Percentiles rank a stretch among this genome's conserved stretches.
Evolutionary conservation across 2,329 filamentous ascomycete genomes (phyloP).

Genomic region (Neofusicoccum kwambonambiense): DNA sequence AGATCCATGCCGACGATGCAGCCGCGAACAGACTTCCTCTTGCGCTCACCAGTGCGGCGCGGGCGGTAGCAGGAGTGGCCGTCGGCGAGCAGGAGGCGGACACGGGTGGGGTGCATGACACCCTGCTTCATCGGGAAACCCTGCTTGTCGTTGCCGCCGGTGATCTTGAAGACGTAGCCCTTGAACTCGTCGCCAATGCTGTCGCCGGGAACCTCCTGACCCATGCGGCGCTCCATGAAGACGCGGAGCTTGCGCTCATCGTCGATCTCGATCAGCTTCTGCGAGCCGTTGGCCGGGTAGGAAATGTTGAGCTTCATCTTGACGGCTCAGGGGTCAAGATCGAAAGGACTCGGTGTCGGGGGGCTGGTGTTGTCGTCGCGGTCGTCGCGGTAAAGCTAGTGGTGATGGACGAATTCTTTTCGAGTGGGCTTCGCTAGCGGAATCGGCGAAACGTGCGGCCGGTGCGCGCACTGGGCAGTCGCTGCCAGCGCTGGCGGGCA

Average conservation of each 20-base stretch:
- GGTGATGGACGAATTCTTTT: slow-evolving; percentile 15
- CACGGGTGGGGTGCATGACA: slow-evolving; percentile 98
- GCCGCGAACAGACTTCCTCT: slow-evolving; percentile 98
- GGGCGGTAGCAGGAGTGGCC: slow-evolving; percentile 99
- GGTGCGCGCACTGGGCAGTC: neutral
- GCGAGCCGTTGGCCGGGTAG: slow-evolving; percentile 98
- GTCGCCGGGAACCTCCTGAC: slow-evolving; percentile 88
- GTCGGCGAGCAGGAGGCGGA: slow-evolving; percentile 90
- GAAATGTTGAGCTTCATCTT: slow-evolving; percentile 76
- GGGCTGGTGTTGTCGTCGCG: slow-evolving; percentile 17
- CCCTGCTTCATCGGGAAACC: slow-evolving; percentile 99
- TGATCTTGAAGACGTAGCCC: slow-evolving; percentile 99
- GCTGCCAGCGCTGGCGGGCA: neutral
- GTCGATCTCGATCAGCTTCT: slow-evolving; percentile 98
- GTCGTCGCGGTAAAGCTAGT: slow-evolving; percentile 8
- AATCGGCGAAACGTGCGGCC: slow-evolving; percentile 8
- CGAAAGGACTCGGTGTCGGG: slow-evolving; percentile 10
- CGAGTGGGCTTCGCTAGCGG: slow-evolving; percentile 17
- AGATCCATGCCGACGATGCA: slow-evolving; percentile 98
- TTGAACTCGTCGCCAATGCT: slow-evolving; percentile 99
- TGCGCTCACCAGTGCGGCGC: slow-evolving; percentile 96
- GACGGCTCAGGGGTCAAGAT: slow-evolving; percentile 18
- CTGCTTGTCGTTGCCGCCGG: slow-evolving; percentile 99
- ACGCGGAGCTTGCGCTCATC: slow-evolving; percentile 99
- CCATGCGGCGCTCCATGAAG: slow-evolving; percentile 99